Conservation (phyloP, 106 monocot genomes). For the Iris macrosiphon region DNA sequence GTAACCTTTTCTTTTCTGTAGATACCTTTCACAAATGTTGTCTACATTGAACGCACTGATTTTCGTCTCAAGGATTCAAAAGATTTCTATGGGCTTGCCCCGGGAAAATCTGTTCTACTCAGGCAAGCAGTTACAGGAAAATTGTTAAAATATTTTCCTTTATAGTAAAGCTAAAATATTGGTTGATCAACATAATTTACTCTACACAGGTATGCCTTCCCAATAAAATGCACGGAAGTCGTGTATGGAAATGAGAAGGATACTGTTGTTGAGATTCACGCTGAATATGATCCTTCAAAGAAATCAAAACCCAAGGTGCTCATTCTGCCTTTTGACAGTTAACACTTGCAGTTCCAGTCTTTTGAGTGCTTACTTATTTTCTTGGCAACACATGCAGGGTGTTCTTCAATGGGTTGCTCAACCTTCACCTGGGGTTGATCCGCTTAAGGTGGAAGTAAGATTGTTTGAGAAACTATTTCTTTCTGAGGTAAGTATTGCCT, state of each 20-base stretch:
- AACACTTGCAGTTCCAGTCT: background rate
- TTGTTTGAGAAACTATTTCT: constrained; percentile 77
- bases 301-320: constrained; percentile 85
- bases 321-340: background rate
- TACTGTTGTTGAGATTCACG: constrained; percentile 54
- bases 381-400: too few relatives aligned
- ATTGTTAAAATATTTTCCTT: too few relatives aligned
- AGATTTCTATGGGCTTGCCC: constrained; percentile 88
- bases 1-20: constrained; percentile 2
- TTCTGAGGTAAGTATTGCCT: constrained; percentile 55
- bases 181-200: too few relatives aligned
- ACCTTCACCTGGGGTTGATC: constrained; percentile 79
- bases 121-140: constrained; percentile 33
- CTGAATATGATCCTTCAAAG: constrained; percentile 85
- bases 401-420: constrained; percentile 97
- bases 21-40: constrained; percentile 80
- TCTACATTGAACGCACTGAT: constrained; percentile 82
- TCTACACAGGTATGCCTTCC: constrained; percentile 83
- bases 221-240: constrained; percentile 91
- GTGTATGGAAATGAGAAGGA: constrained; percentile 56
- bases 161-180: too few relatives aligned
- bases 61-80: constrained; percentile 90
- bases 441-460: constrained; percentile 83
- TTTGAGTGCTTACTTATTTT: too few relatives aligned
- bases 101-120: constrained; percentile 83